Conservation (phyloP, 1,139 yeast genomes). For the Candida gigantensis region DNA sequence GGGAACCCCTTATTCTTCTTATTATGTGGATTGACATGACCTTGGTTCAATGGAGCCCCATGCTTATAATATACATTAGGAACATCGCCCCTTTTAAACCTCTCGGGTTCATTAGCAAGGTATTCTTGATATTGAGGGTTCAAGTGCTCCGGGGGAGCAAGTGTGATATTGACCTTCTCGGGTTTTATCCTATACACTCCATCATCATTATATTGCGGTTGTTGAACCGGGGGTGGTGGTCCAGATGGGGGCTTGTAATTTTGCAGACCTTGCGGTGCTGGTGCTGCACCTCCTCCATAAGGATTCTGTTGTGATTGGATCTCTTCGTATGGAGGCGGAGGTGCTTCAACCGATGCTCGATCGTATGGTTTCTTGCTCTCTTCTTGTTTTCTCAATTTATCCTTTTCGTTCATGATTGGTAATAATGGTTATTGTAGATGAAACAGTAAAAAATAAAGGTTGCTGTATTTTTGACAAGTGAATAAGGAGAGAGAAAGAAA, state of each 20-base stretch:
- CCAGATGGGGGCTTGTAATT: constrained; percentile 1
- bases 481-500: no score
- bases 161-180: constrained; percentile 37
- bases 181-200: constrained; percentile 36
- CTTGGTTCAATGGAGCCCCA: constrained; percentile 40
- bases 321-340: constrained; percentile 17
- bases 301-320: constrained; percentile 12
- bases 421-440: neutral
- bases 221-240: constrained; percentile 5
- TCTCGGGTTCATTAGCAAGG: constrained; percentile 33
- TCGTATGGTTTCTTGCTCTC: constrained; percentile 6
- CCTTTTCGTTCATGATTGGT: constrained; percentile 11
- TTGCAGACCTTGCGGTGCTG: constrained; percentile 1
- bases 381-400: constrained; percentile 10
- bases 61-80: constrained; percentile 31
- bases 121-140: constrained; percentile 42
- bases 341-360: constrained; percentile 10
- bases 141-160: constrained; percentile 37
- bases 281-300: constrained; percentile 7
- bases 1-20: constrained; percentile 39
- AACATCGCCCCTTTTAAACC: constrained; percentile 33
- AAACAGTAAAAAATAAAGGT: neutral
- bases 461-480: no score
- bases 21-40: constrained; percentile 23
- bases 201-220: constrained; percentile 31